phyloP scores from a whole-genome alignment of 2,329 filamentous ascomycete genomes.

The Aspergillus hortae region DNA sequence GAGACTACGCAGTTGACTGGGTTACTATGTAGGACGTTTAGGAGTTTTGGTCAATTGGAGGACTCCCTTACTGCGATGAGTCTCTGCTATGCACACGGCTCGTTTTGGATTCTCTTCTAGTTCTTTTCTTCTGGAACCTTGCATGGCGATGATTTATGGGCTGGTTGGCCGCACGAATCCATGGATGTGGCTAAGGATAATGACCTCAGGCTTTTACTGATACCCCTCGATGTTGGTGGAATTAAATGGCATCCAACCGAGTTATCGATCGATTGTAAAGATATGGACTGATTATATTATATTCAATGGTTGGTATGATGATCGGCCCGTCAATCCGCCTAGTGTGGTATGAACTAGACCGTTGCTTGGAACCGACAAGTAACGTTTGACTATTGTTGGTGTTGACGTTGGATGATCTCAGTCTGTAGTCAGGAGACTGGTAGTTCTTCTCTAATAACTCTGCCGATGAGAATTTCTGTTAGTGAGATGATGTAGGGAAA shows the following conservation, averaged over 20 bases:
- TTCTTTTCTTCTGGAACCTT: neutral
- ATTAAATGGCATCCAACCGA: neutral
- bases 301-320: too few species aligned
- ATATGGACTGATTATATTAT: too few species aligned
- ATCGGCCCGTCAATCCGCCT: too few species aligned
- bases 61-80: neutral
- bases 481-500: neutral
- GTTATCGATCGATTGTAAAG: neutral
- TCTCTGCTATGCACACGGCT: too few species aligned
- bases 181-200: neutral
- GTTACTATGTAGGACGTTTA: too few species aligned
- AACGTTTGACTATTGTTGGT: too few species aligned
- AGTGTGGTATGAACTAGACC: too few species aligned
- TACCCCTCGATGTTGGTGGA: neutral
- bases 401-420: too few species aligned
- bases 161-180: neutral
- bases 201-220: neutral
- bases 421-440: too few species aligned
- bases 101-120: neutral
- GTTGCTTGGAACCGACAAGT: too few species aligned
- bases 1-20: constrained; percentile 4
- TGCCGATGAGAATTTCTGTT: neutral
- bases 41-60: neutral
- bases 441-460: too few species aligned
- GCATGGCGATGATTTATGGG: constrained; percentile 1